Evolutionary conservation across 1,284 basidiomycete genomes (phyloP).

Genomic region (Grifola frondosa): DNA sequence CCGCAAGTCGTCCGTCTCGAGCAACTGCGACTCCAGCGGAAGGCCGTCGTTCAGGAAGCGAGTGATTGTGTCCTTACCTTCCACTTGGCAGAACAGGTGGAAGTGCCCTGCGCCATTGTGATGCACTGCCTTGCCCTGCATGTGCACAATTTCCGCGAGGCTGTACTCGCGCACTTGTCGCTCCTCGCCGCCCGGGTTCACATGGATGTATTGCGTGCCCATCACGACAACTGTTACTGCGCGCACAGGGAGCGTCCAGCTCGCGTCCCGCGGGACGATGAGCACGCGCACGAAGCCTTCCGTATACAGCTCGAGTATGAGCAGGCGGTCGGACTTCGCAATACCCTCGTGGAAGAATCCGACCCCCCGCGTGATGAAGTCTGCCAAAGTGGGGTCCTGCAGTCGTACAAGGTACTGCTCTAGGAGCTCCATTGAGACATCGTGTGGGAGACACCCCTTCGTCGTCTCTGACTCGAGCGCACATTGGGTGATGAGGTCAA

Average conservation of each 20-base stretch:
- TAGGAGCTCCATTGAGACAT: conserved; percentile 55
- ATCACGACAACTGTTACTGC: conserved; percentile 85
- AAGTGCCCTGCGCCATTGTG: conserved; percentile 68
- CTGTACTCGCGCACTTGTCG: conserved; percentile 79
- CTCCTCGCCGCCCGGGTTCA: conserved; percentile 46
- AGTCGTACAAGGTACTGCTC: conserved; percentile 63
- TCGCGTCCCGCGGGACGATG: conserved; percentile 79
- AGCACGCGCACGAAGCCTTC: conserved; percentile 83
- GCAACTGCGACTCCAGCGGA: conserved; percentile 82
- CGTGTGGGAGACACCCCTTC: conserved; percentile 67
- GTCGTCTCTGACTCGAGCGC: conserved; percentile 74
- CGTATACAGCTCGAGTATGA: conserved; percentile 83
- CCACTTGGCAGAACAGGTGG: conserved; percentile 85
- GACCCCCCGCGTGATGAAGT: conserved; percentile 86
- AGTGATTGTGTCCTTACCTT: conserved; percentile 75
- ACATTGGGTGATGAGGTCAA: conserved; percentile 86
- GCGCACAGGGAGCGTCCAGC: conserved; percentile 84
- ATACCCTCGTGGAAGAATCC: conserved; percentile 86
- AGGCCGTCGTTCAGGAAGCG: conserved; percentile 86
- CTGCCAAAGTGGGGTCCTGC: conserved; percentile 64
- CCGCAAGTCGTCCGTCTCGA: conserved; percentile 51
- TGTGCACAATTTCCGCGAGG: conserved; percentile 80
- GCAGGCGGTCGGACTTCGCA: conserved; percentile 64
- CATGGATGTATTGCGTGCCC: conserved; percentile 85
- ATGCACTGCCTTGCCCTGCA: conserved; percentile 85